Base-by-base conservation (phyloP, 768 basidiomycete genomes). In the Daedaleopsis nitida region DNA sequence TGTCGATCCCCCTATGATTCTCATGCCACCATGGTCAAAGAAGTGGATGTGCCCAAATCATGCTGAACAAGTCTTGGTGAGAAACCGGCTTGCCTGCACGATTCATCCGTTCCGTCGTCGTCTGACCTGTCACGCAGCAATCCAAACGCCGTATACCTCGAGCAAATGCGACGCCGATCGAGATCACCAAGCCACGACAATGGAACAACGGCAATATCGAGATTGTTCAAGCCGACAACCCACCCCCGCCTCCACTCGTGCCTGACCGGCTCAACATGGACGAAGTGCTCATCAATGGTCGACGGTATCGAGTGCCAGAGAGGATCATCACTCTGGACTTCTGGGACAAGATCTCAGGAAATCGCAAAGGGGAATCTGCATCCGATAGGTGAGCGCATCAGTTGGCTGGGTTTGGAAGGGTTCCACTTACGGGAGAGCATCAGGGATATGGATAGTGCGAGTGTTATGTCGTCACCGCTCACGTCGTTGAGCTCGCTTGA, bases 41-140 rank as follows among this genome's bases (percentile, higher is more conserved):
- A 97, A 96, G 73, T 99, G 96, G 96, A 97, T 96, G 95, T 99
- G 97, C 74, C 97, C 97, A 9, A 94, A 96, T 69, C 97, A 99
- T 71, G 88, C 86, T n/a, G 95, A 97, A 65, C 86, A 87, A 59
- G 82, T 88, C 55, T 73, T 92, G 61, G 96, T 96, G 71, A 75
- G 93, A 79, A 8, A 48, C 55, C 27, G 38, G 27, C 7, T 7
- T 27, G 50, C 1, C 2, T 35, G 34, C 39, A 48, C 58, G 16
- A 9, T 45, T 57, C 53, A 51, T 58, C 48, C 27, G 27, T 32
- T 49, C 65, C 27, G 34, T n/a, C 52, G 38, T 44, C 27, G 61
- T 59, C 58, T 53, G 49, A 49, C 59, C 57, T 45, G 67, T 59
- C 27, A 59, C 44, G n/a, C 68, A 97, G 95, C 84, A 82, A 72